A percentile compares a stretch with the other conserved stretches of the same genome.
Conservation (phyloP, 2,329 filamentous ascomycete species). For the Aspergillus intermedius region DNA sequence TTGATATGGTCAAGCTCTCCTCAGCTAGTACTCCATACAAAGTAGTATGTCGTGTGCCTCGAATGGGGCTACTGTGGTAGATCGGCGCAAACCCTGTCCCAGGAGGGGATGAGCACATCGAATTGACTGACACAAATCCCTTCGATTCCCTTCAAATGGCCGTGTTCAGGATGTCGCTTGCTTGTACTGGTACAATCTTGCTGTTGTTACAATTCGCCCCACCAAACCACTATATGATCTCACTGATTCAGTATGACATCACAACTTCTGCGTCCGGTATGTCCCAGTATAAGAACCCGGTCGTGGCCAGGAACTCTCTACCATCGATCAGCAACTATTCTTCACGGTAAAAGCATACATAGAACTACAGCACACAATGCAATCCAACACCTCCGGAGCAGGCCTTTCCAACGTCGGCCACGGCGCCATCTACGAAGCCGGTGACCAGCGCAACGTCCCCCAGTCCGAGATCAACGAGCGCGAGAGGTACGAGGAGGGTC, state of each 20-base stretch:
- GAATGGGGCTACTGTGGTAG: no score
- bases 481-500: constrained; percentile 65
- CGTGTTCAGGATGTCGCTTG: no score
- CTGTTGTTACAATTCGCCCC: no score
- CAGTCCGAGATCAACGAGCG: constrained; percentile 47
- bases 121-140: no score
- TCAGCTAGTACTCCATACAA: no score
- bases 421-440: constrained; percentile 62
- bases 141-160: no score
- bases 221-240: not conserved
- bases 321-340: not conserved
- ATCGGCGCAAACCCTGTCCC: no score
- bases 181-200: no score
- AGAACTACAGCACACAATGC: not conserved
- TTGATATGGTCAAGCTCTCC: no score
- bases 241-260: not conserved
- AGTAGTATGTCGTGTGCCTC: no score
- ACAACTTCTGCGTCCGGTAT: not conserved
- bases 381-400: not conserved
- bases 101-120: no score
- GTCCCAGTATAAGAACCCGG: not conserved
- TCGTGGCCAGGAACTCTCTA: not conserved
- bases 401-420: constrained; percentile 51
- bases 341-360: not conserved
- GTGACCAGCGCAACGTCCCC: constrained; percentile 65